Evolutionary conservation across 371 early-diverging fungal species (phyloP).

Genomic region (Haplosporangium sp.): DNA sequence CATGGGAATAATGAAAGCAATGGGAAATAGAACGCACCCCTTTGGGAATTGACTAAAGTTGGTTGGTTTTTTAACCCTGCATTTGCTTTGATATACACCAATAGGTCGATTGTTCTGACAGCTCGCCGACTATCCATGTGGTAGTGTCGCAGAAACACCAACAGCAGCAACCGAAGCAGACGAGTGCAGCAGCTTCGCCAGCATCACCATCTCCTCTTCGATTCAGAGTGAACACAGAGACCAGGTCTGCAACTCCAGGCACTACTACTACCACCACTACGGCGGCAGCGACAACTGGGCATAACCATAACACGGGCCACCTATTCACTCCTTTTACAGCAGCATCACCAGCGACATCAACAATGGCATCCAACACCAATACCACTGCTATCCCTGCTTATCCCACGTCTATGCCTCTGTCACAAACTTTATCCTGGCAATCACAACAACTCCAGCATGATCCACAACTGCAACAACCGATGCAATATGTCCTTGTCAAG

Average conservation of each 20-base stretch:
- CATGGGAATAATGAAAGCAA: not conserved
- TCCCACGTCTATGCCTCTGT: slow-evolving; percentile 2
- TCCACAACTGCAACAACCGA: slow-evolving; percentile 15
- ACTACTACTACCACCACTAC: not conserved
- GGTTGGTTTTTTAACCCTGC: not conserved
- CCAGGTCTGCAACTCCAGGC: not conserved
- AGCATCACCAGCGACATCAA: not conserved
- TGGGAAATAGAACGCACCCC: too few relatives aligned
- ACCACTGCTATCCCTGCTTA: not conserved
- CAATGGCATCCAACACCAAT: not conserved
- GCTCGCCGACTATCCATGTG: slow-evolving; percentile 37
- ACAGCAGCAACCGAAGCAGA: not conserved
- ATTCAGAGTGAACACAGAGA: slow-evolving; percentile 16
- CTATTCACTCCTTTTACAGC: too few relatives aligned
- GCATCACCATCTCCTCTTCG: slow-evolving; percentile 22
- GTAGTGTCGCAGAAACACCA: slow-evolving; percentile 30
- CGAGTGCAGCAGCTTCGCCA: slow-evolving; percentile 10
- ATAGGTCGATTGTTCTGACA: slow-evolving; percentile 31
- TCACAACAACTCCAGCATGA: slow-evolving; percentile 2
- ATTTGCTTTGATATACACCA: not conserved
- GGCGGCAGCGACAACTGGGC: too few relatives aligned
- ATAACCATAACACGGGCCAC: too few relatives aligned
- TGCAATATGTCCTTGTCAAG: slow-evolving; percentile 50
- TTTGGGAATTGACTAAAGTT: too few relatives aligned
- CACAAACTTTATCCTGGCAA: slow-evolving; percentile 13